Conservation (phyloP, 2,329 filamentous ascomycete species). For the Ampelomyces quisqualis region DNA sequence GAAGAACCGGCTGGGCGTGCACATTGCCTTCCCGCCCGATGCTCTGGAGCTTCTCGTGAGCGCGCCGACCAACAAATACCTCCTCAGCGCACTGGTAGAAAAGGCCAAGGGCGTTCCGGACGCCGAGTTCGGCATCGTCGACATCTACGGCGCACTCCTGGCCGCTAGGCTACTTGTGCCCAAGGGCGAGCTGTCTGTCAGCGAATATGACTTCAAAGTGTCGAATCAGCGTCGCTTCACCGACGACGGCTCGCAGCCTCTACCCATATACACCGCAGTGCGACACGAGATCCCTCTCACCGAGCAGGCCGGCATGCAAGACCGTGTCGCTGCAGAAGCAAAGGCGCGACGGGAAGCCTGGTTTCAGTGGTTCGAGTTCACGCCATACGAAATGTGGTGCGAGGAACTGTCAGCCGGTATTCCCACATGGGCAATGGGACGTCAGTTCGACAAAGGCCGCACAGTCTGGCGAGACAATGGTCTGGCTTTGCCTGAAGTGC, state of each 20-base stretch:
- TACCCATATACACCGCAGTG: slow-evolving; percentile 95
- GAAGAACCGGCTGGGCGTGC: slow-evolving; percentile 78
- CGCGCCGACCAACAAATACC: slow-evolving; percentile 88
- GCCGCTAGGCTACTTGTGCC: slow-evolving; percentile 84
- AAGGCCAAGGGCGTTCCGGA: slow-evolving; percentile 81
- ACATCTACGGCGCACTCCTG: slow-evolving; percentile 85
- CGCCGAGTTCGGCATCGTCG: slow-evolving; percentile 85
- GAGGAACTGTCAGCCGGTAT: slow-evolving; percentile 91
- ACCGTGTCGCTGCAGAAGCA: slow-evolving; percentile 43
- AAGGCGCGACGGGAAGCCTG: slow-evolving; percentile 67
- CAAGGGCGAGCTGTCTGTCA: slow-evolving; percentile 75
- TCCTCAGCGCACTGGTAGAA: slow-evolving; percentile 85
- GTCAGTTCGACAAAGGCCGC: slow-evolving; percentile 72
- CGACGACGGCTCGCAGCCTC: slow-evolving; percentile 73
- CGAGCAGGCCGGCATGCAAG: slow-evolving; percentile 46
- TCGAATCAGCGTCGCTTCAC: slow-evolving; percentile 81
- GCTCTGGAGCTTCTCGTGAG: slow-evolving; percentile 80
- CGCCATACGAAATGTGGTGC: slow-evolving; percentile 92
- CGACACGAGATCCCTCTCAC: slow-evolving; percentile 86
- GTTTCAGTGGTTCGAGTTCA: slow-evolving; percentile 96
- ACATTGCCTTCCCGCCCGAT: slow-evolving; percentile 88
- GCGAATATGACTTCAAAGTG: slow-evolving; percentile 80
- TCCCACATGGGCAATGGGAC: slow-evolving; percentile 88
- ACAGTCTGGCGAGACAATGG: slow-evolving; percentile 64
- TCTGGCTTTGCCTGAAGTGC: slow-evolving; percentile 77